Evolutionary conservation across 768 basidiomycete genomes (phyloP).

Genomic region (Mycena vulgaris): DNA sequence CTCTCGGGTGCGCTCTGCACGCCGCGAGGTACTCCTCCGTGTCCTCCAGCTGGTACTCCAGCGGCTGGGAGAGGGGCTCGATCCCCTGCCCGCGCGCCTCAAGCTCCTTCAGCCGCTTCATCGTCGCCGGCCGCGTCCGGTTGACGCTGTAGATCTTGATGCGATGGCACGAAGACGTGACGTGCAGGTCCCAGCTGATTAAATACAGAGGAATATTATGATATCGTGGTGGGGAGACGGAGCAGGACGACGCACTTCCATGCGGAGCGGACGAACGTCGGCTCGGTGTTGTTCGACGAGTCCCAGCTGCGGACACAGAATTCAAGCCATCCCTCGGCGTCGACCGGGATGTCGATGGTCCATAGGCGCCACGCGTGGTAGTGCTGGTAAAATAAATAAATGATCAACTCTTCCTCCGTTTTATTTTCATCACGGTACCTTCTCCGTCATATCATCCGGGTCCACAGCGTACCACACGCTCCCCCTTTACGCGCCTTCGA

Average conservation of each 20-base stretch:
- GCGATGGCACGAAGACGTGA: constrained; percentile 67
- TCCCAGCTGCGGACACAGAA: constrained; percentile 72
- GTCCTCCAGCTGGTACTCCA: constrained; percentile 54
- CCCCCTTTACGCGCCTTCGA: too few species aligned
- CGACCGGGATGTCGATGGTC: constrained; percentile 66
- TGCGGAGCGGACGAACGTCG: constrained; percentile 67
- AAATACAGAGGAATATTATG: too few species aligned
- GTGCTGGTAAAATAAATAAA: constrained; percentile 49
- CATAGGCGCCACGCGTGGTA: constrained; percentile 71
- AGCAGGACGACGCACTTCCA: constrained; percentile 73
- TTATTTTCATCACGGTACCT: too few species aligned
- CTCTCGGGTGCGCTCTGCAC: constrained; percentile 48
- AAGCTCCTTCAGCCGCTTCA: constrained; percentile 58
- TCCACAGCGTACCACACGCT: constrained; percentile 66
- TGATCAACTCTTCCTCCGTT: too few species aligned
- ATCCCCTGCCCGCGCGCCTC: constrained; percentile 56
- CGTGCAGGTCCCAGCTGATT: constrained; percentile 69
- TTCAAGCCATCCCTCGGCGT: constrained; percentile 71
- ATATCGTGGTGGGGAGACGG: not conserved
- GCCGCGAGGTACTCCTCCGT: constrained; percentile 49
- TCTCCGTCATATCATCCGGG: constrained; percentile 64
- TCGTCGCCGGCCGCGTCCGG: constrained; percentile 57
- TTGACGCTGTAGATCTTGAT: constrained; percentile 72
- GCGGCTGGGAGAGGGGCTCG: constrained; percentile 58
- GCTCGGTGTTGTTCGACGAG: constrained; percentile 71